Evolutionary conservation across 106 monocot species (phyloP).

Genomic region (Apostasia shenzhenica): DNA sequence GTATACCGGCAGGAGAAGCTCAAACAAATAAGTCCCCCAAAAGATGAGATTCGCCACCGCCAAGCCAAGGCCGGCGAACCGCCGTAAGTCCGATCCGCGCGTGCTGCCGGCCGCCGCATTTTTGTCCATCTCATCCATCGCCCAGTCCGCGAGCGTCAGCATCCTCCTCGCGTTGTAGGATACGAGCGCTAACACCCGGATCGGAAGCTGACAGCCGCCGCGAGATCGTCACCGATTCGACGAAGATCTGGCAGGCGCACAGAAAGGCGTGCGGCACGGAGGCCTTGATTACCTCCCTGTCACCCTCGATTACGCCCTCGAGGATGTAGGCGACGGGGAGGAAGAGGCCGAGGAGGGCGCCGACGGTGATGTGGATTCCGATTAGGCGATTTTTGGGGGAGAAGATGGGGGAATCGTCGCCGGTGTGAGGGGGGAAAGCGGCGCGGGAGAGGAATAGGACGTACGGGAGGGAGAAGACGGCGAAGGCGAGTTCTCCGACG

Average conservation of each 20-base stretch:
- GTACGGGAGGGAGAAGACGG: conserved; percentile 40
- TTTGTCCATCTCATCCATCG: conserved; percentile 10
- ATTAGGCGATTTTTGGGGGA: conserved; percentile 10
- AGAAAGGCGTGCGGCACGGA: conserved; percentile 48
- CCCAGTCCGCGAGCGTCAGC: conserved; percentile 20
- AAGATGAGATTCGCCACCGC: conserved; percentile 18
- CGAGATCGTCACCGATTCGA: conserved; percentile 17
- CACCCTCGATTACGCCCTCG: conserved; percentile 28
- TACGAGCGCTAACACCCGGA: conserved; percentile 16
- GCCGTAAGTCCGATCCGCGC: not conserved
- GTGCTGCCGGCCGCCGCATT: not conserved
- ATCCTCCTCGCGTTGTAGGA: conserved; percentile 14
- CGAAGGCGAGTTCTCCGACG: conserved; percentile 40
- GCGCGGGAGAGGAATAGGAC: conserved; percentile 22
- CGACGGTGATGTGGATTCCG: conserved; percentile 22
- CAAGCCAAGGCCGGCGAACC: conserved; percentile 7
- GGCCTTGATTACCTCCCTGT: conserved; percentile 20
- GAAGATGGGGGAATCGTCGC: conserved; percentile 28
- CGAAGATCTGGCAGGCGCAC: conserved; percentile 34
- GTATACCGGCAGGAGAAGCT: conserved; percentile 20
- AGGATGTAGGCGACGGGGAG: conserved; percentile 48
- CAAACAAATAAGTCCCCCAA: conserved; percentile 22
- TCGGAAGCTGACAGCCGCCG: conserved; percentile 10
- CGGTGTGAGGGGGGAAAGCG: not conserved
- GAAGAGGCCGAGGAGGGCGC: conserved; percentile 37